These are phyloP conservation scores for Saccharomycopsis sp. DNA, from an alignment of 805 yeast species.

Conservation along the genomic window DNA sequence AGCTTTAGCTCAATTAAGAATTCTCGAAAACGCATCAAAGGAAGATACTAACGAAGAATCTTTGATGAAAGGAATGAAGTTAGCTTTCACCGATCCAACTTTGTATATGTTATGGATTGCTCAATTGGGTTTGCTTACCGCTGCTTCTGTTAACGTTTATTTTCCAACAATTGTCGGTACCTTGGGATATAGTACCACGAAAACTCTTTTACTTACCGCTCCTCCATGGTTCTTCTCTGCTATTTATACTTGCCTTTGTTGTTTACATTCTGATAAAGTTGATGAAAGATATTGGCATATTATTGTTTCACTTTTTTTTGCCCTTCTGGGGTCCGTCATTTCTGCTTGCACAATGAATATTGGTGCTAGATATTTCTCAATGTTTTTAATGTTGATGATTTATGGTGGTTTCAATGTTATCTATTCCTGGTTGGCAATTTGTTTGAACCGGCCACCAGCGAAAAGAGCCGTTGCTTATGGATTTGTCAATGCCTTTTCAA, in stretches of 20 bases:
- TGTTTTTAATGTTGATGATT: conserved; percentile 51
- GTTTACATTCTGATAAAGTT: conserved; percentile 48
- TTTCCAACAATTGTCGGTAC: conserved; percentile 57
- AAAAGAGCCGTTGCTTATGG: conserved; percentile 55
- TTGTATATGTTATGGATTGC: conserved; percentile 22
- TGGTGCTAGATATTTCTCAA: conserved; percentile 52
- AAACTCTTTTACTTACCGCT: conserved; percentile 50
- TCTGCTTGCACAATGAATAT: conserved; percentile 44
- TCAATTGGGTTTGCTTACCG: conserved; percentile 38
- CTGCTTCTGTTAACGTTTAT: conserved; percentile 54
- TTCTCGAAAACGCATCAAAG: conserved; percentile 12
- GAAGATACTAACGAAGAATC: conserved; percentile 11
- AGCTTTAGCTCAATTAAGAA: conserved; percentile 16
- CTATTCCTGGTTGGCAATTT: conserved; percentile 49
- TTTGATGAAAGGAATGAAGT: conserved; percentile 5
- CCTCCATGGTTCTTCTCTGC: conserved; percentile 53
- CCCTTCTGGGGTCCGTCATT: conserved; percentile 41
- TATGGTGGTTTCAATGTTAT: conserved; percentile 48
- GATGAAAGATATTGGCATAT: conserved; percentile 51
- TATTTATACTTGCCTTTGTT: conserved; percentile 43
- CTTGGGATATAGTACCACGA: conserved; percentile 41
- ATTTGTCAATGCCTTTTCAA: conserved; percentile 48
- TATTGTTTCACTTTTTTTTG: conserved; percentile 34
- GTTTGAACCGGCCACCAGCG: conserved; percentile 50
- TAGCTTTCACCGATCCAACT: conserved; percentile 17